Evolutionary conservation across 495 filamentous ascomycete genomes (phyloP), one percentile per base, ranked within the genome.

Genomic region (Neurospora sp.): DNA sequence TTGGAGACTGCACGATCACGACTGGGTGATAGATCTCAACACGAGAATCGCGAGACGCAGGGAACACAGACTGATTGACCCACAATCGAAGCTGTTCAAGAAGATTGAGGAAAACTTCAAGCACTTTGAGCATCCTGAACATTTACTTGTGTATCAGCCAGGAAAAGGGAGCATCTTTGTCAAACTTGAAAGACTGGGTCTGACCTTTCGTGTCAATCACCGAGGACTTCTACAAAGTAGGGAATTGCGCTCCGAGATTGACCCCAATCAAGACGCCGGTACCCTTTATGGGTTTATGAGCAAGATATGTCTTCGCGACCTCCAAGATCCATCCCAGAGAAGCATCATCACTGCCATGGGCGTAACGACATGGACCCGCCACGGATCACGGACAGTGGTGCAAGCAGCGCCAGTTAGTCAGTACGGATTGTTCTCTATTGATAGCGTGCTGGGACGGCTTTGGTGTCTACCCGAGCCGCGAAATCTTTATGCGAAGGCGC

Each of bases 331-430:
- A 1, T 35, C n/a, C 11, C 35, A 72, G 10, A 62, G 71, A 35
- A 72, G 71, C 71, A 40, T 72, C 71, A 35, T 69, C 71, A 62
- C 71, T 42, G 46, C 71, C 11, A 62, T 62, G 71, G 69, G 38
- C 12, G 38, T 27, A 11, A 27, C 20, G 4, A 1, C 54, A 18
- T 37, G 14, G 54, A 18, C 27, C 5, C 27, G 27, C 12, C 54
- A 66, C 0, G 54, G 69, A 41, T 39, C 38, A 23, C 69, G 69
- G 20, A 18, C 37, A 16, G 69, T 39, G 20, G 27, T 42, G 4
- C 11, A 70, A 14, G 38, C 40, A 2, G 40, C 38, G 5, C 38
- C 40, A 4, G 20, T 11, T 0, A 42, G 20, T 8, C 38, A 41
- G 0, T 72, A 72, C 12, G 71, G 46, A 31, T 7, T 37, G 48